Evolutionary conservation across 208 protist genomes (phyloP), one percentile per base, ranked within the genome.

Genomic region (Leishmania gerbilli): DNA sequence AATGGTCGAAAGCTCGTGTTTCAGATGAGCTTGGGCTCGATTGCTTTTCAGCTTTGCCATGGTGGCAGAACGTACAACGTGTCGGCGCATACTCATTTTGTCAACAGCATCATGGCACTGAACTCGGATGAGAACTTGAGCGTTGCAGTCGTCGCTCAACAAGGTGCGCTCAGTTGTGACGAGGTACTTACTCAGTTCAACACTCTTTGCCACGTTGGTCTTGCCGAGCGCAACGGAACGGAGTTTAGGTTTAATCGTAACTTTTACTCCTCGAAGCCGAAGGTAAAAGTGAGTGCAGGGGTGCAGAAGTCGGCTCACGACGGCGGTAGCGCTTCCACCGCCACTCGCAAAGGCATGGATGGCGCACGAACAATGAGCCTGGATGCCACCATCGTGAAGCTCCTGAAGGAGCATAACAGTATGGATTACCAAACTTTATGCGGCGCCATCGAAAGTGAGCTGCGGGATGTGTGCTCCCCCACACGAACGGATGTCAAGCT

Each of bases 1-100:
- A 96, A 93, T 78, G 92, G 91, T 19, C 79, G 94, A n/a, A 88
- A 87, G 75, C 81, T 97, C 45, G 76, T 78, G 2, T 96, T 97
- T 84, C 87, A 95, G 78, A 85, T 89, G 64, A 87, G 82, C 45
- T 84, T 92, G 9, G 94, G 94, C 2, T 94, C 86, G 21, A 87
- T 96, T 21, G 72, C 68, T n/a, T 95, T 95, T 81, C 64, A 84
- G 58, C 83, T 96, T 27, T 58, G 62, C 7, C 86, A 90, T 65
- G 83, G 83, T 31, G 74, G 75, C 3, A 85, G 80, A 75, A 62
- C 15, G 34, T 96, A 95, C 80, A 72, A 79, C 13, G 81, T 97
- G 27, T 81, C 86, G 24, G 90, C 92, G 51, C 91, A 90, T 56
- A 94, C 94, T 13, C 77, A 92, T 34, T 96, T 95, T 86, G 88